Evolutionary conservation across 2,329 filamentous ascomycete species (phyloP).

Genomic region (Amauroascus niger): DNA sequence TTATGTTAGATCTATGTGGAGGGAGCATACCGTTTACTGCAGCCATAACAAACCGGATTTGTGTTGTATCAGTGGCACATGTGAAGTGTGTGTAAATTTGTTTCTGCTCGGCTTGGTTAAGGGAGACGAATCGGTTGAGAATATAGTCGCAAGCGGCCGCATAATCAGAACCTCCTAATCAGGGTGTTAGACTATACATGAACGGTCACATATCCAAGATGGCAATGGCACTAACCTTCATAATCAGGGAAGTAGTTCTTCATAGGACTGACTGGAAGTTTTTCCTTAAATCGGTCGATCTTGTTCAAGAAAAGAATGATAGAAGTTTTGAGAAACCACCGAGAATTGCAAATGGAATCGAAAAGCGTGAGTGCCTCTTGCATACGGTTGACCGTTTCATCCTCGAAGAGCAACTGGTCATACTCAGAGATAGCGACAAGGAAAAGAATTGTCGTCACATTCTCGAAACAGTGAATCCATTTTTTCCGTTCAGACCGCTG

Average conservation of each 20-base stretch:
- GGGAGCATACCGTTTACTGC: slow-evolving; percentile 78
- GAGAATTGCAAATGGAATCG: slow-evolving; percentile 62
- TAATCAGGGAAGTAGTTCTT: slow-evolving; percentile 69
- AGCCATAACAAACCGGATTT: slow-evolving; percentile 99
- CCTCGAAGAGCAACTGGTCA: slow-evolving; percentile 90
- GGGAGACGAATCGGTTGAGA: slow-evolving; percentile 91
- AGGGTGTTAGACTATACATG: slow-evolving; percentile 8
- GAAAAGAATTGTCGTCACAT: slow-evolving; percentile 94
- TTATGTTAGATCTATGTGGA: background rate
- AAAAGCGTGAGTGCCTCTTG: slow-evolving; percentile 62
- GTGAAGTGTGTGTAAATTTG: slow-evolving; percentile 99
- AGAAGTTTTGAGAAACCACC: slow-evolving; percentile 63
- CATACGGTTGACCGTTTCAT: slow-evolving; percentile 81
- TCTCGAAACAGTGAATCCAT: slow-evolving; percentile 99
- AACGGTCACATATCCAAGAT: background rate
- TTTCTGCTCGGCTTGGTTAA: slow-evolving; percentile 99
- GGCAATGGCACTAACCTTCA: slow-evolving; percentile 46
- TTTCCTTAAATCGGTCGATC: slow-evolving; percentile 67
- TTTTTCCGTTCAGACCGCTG: slow-evolving; percentile 96
- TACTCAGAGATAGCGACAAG: slow-evolving; percentile 95
- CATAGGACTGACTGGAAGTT: slow-evolving; percentile 62
- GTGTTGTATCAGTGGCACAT: slow-evolving; percentile 94
- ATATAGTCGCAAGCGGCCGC: slow-evolving; percentile 96
- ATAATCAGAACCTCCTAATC: slow-evolving; percentile 77
- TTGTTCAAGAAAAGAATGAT: slow-evolving; percentile 68